Evolutionary conservation across 139 green algal genomes (phyloP).

Genomic region (Chlorella sp.): DNA sequence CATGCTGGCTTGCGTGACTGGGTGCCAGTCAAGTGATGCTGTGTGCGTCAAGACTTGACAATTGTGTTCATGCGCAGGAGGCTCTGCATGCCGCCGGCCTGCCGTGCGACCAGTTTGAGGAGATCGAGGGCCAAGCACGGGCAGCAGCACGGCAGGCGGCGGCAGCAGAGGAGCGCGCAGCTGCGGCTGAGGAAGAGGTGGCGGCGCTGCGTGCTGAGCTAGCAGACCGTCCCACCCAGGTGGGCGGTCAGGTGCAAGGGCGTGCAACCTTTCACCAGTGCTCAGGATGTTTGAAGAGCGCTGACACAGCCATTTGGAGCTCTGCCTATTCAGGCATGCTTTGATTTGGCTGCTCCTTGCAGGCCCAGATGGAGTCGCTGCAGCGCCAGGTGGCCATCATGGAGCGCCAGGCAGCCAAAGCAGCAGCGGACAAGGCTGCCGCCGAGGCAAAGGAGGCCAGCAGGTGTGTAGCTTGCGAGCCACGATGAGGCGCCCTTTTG

Average conservation of each 20-base stretch:
- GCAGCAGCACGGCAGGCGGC: background rate
- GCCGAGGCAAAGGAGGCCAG: background rate
- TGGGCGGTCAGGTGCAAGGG: background rate
- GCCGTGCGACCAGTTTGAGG: background rate
- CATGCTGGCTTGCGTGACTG: background rate
- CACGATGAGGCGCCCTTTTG: background rate
- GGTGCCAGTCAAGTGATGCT: background rate
- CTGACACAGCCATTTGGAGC: too few relatives aligned
- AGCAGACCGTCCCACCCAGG: conserved; percentile 7
- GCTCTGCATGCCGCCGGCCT: conserved; percentile 15
- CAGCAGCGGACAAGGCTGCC: conserved; percentile 22
- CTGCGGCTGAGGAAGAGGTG: conserved; percentile 20
- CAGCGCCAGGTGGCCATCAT: conserved; percentile 76
- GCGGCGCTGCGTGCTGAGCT: conserved; percentile 12
- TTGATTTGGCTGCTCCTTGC: too few relatives aligned
- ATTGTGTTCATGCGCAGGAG: background rate
- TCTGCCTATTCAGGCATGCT: too few relatives aligned
- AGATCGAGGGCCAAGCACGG: conserved; percentile 16
- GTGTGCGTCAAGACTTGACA: background rate
- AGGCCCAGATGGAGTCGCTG: conserved; percentile 44
- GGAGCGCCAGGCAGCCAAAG: conserved; percentile 58
- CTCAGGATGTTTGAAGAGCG: too few relatives aligned
- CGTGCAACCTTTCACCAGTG: too few relatives aligned
- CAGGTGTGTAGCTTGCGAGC: background rate
- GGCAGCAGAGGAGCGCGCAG: conserved; percentile 9